Percentiles rank a stretch among this genome's conserved stretches.
Evolutionary conservation across 176 grass and related monocot species (phyloP).

Genomic region (Puccinellia tenuiflora): DNA sequence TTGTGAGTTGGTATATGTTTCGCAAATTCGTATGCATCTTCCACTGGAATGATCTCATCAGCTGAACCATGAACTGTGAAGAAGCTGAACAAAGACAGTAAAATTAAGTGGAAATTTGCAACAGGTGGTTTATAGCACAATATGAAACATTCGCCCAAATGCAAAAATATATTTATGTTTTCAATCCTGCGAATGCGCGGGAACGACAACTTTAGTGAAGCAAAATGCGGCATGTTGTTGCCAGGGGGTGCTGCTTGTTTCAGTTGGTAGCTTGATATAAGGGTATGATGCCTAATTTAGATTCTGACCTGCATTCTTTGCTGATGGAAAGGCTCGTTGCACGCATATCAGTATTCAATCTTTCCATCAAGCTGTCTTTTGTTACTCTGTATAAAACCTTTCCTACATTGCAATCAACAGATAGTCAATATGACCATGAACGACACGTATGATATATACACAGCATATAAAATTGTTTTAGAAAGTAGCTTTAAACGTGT

Average conservation of each 20-base stretch:
- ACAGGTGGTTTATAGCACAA: not conserved
- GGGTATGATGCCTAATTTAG: not conserved
- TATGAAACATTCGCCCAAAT: not conserved
- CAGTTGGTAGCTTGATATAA: not conserved
- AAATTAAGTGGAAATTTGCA: not conserved
- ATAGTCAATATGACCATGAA: not conserved
- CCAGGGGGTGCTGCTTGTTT: not conserved
- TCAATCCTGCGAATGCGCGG: not conserved
- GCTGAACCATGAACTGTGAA: constrained; percentile 80
- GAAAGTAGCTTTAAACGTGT: not conserved
- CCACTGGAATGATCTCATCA: constrained; percentile 63
- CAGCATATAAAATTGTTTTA: not conserved
- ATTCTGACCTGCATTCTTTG: constrained; percentile 66
- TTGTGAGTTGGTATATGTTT: constrained; percentile 78
- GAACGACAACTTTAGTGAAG: not conserved
- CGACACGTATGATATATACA: not conserved
- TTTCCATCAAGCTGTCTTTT: constrained; percentile 75
- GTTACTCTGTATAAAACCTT: constrained; percentile 52
- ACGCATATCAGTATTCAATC: constrained; percentile 67
- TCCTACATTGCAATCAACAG: not conserved
- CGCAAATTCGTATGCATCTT: constrained; percentile 81
- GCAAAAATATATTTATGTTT: not conserved
- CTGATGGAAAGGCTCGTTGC: constrained; percentile 60
- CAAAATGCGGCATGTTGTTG: not conserved
- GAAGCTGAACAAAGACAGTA: constrained; percentile 40